Percentiles rank a stretch among this genome's conserved stretches.
Evolutionary conservation across 805 yeast species (phyloP).

Genomic region (Zygosaccharomyces pseudorouxii): DNA sequence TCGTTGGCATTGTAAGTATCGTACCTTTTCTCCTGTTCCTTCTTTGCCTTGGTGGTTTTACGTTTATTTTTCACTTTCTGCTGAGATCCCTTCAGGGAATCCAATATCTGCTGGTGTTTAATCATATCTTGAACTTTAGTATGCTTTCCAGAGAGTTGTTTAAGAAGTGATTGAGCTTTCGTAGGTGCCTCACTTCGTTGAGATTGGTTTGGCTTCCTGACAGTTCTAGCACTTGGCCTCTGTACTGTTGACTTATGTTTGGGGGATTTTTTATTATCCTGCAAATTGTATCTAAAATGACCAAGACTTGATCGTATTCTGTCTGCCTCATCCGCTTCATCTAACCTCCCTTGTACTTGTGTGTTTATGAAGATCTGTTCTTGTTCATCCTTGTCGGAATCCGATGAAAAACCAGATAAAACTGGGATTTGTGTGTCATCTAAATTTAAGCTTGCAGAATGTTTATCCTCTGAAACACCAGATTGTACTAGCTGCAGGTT

Average conservation of each 20-base stretch:
- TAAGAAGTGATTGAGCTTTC: conserved; percentile 18
- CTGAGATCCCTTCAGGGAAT: not conserved
- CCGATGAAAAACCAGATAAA: conserved; percentile 5
- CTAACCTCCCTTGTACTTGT: conserved; percentile 32
- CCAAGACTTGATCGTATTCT: conserved; percentile 16
- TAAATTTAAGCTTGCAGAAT: conserved; percentile 2
- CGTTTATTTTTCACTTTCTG: not conserved
- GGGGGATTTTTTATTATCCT: not conserved
- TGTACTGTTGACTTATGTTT: not conserved
- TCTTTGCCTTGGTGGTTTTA: not conserved
- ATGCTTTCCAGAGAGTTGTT: conserved; percentile 33
- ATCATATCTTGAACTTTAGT: conserved; percentile 28
- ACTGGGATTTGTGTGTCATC: conserved; percentile 18
- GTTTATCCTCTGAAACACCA: conserved; percentile 1
- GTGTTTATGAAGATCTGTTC: conserved; percentile 27
- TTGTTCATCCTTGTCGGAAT: conserved; percentile 3
- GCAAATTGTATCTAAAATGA: conserved; percentile 21
- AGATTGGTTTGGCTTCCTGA: not conserved
- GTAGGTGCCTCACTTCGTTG: conserved; percentile 7
- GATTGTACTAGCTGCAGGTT: conserved; percentile 21
- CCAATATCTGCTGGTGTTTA: conserved; percentile 7
- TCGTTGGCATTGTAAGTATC: conserved; percentile 31
- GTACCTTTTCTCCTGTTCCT: not conserved
- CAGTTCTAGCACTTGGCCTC: not conserved
- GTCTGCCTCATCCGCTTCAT: conserved; percentile 23